These are phyloP conservation scores for Yamadazyma laniorum DNA, from an alignment of 805 yeast species.

Conservation along the genomic window DNA sequence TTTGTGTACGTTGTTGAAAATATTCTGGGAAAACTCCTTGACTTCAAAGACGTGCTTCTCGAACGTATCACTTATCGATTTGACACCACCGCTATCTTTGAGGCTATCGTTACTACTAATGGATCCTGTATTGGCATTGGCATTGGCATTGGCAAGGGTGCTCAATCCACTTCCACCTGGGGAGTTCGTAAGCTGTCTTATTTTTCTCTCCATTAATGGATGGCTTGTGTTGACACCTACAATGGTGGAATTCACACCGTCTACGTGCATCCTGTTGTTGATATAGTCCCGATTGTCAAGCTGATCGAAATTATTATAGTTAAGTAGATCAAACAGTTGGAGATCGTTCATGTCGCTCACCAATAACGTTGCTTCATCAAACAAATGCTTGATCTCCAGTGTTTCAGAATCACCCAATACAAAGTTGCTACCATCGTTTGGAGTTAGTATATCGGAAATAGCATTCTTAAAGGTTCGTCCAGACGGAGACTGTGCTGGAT, in stretches of 20 bases:
- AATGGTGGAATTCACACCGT: background rate
- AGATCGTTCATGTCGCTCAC: conserved; percentile 33
- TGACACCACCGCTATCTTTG: no score
- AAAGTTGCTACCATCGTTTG: conserved; percentile 8
- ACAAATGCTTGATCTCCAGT: conserved; percentile 18
- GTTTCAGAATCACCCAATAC: conserved; percentile 6
- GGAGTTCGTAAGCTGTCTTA: conserved; percentile 2
- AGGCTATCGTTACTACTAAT: background rate
- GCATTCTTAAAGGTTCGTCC: conserved; percentile 13
- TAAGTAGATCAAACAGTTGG: conserved; percentile 15
- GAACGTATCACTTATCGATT: conserved; percentile 12
- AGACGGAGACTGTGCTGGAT: background rate
- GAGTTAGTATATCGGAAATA: conserved; percentile 15
- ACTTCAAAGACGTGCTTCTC: conserved; percentile 20
- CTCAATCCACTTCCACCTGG: background rate
- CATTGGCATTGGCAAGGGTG: background rate
- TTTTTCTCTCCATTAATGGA: conserved; percentile 6
- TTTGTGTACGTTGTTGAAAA: conserved; percentile 8
- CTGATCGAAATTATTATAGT: conserved; percentile 1
- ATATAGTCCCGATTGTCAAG: background rate
- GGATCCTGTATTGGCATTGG: background rate
- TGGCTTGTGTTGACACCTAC: no score
- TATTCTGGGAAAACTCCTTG: conserved; percentile 18
- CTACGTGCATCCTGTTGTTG: background rate
- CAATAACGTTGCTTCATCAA: conserved; percentile 34